Evolutionary conservation across 2,329 filamentous ascomycete species (phyloP).

Genomic region (Madurella fahalii): DNA sequence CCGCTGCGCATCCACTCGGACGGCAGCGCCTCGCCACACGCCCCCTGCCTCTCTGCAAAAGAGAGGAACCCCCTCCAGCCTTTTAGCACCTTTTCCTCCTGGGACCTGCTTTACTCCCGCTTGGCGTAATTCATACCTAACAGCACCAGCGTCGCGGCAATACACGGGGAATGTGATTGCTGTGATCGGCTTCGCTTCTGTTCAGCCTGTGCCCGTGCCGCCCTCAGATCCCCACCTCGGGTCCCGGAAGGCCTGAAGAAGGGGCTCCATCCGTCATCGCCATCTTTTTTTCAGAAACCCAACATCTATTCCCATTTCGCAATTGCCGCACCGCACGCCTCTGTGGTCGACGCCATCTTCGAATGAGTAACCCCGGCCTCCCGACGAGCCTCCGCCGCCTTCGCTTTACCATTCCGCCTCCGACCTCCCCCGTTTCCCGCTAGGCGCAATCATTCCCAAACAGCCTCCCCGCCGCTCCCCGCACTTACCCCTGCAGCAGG

Average conservation of each 20-base stretch:
- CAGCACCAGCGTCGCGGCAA: neutral
- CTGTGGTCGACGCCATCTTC: conserved; percentile 10
- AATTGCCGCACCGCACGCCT: conserved; percentile 15
- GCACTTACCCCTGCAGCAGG: conserved; percentile 30
- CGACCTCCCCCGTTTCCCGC: conserved; percentile 11
- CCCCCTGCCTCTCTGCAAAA: conserved; percentile 11
- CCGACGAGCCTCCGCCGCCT: conserved; percentile 1
- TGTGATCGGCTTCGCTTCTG: conserved; percentile 22
- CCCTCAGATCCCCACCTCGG: conserved; percentile 21
- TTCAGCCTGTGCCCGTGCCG: conserved; percentile 28
- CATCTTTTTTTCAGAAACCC: conserved; percentile 18
- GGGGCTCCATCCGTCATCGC: conserved; percentile 15
- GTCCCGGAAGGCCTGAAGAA: conserved; percentile 15
- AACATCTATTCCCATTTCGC: conserved; percentile 11
- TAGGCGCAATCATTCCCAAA: conserved; percentile 30
- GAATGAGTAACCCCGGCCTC: conserved; percentile 15
- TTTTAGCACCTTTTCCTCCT: conserved; percentile 5
- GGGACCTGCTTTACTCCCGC: conserved; percentile 20
- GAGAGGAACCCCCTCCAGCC: conserved; percentile 8
- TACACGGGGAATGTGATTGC: conserved; percentile 14
- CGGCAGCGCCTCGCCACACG: conserved; percentile 14
- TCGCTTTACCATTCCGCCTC: conserved; percentile 6
- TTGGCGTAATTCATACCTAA: conserved; percentile 11
- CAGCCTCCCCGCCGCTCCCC: conserved; percentile 27
- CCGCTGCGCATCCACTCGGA: conserved; percentile 3